Evolutionary conservation across 2,329 filamentous ascomycete species (phyloP).

Genomic region (Coleophoma crateriformis): DNA sequence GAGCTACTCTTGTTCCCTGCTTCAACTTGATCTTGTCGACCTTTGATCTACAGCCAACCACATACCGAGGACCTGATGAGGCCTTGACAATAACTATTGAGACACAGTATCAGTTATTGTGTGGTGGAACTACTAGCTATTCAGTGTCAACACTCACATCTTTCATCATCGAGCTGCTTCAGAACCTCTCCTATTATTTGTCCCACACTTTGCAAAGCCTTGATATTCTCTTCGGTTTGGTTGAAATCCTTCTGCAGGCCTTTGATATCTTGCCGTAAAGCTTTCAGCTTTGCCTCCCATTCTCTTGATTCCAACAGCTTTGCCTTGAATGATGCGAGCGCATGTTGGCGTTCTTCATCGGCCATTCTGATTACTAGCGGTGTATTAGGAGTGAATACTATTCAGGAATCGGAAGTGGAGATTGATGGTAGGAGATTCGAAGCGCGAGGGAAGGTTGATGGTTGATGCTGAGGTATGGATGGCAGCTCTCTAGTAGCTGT

Average conservation of each 20-base stretch:
- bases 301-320: constrained; percentile 92
- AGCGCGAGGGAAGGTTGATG: constrained; percentile 1
- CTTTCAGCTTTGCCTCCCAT: constrained; percentile 98
- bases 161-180: constrained; percentile 97
- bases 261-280: constrained; percentile 91
- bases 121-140: too few species aligned
- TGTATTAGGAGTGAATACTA: background rate
- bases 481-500: background rate
- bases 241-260: constrained; percentile 92
- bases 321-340: constrained; percentile 71
- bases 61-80: constrained; percentile 93
- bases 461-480: background rate
- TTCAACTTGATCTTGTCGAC: constrained; percentile 97
- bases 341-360: constrained; percentile 56
- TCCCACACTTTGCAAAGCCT: constrained; percentile 95
- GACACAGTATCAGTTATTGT: constrained; percentile 11
- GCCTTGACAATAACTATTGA: constrained; percentile 90
- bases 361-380: constrained; percentile 14
- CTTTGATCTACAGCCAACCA: constrained; percentile 96
- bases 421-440: background rate
- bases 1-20: constrained; percentile 93
- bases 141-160: constrained; percentile 61
- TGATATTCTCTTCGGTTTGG: constrained; percentile 98
- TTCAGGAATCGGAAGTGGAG: background rate
- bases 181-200: constrained; percentile 99